Evolutionary conservation across 169 alveolate genomes (phyloP).

Genomic region (Plasmodium coatneyi): DNA sequence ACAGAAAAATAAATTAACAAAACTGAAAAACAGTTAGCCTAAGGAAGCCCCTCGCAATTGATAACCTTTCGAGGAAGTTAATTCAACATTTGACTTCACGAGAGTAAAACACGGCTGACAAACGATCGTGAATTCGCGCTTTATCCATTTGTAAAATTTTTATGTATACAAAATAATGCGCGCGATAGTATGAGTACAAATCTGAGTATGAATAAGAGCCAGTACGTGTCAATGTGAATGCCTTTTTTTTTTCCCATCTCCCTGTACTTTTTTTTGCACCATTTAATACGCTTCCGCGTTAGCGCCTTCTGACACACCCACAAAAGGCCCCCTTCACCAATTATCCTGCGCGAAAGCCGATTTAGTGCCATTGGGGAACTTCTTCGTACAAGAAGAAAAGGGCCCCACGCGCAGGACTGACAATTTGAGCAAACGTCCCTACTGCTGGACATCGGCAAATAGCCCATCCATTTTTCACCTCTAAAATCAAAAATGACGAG

Average conservation of each 20-base stretch:
- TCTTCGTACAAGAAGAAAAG: background rate
- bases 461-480: background rate
- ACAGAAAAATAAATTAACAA: background rate
- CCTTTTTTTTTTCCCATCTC: background rate
- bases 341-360: background rate
- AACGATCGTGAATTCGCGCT: background rate
- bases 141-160: background rate
- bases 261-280: background rate
- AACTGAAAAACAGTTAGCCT: background rate
- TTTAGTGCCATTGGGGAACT: background rate
- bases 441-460: background rate
- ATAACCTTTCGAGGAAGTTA: background rate
- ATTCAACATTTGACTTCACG: background rate
- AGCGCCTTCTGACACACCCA: background rate
- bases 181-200: background rate
- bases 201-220: background rate
- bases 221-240: background rate
- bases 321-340: background rate
- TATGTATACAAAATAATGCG: background rate
- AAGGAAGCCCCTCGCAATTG: background rate
- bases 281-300: background rate
- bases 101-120: background rate
- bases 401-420: background rate
- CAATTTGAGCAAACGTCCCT: background rate
- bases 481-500: constrained; percentile 48